Base-by-base conservation (phyloP, 192 early-diverging fungal species). In the Geranomyces variabilis region DNA sequence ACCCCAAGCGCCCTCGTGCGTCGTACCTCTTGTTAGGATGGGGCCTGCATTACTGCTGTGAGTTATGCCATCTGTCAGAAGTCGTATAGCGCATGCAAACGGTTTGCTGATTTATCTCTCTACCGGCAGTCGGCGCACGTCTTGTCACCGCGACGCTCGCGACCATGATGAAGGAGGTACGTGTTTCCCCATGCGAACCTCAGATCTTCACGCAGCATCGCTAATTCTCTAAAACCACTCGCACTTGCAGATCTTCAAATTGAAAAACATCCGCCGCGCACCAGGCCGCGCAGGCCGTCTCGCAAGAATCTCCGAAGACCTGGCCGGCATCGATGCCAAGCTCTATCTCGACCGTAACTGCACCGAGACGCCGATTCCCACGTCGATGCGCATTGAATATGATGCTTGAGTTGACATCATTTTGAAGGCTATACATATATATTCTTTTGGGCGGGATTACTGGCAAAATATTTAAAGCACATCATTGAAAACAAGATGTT, bases 101-200 rank as follows among this genome's bases (percentile, higher is more conserved):
- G n/a, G n/a, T n/a, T n/a, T n/a, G n/a, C n/a, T n/a, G n/a, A n/a
- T n/a, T 34, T 61, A 13, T 61, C 31, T 28, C 26, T n/a, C 26
- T 10, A 8, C 36, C 36, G 5, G 10, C 36, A 61, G 59, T 61
- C 26, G 59, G 59, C 26, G 59, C 59, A 5, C 59, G 59, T 31
- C 59, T 61, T 17, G 59, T 61, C 4, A 61, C 59, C 59, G 59
- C 33, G 26, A 31, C 59, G 3, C 26, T 61, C 10, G 22, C 59
- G 3, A 61, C 59, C 59, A 61, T 61, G 59, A 61, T 61, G 26
- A 61, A 61, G 59, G 29, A 61, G 59, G 59, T 61, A 34, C 9
- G 33, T 28, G 19, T 29, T 28, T 30, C 7, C 26, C 26, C 36
- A 10, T 7, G 36, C 36, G n/a, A 10, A 14, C 33, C 33, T n/a